A percentile compares a stretch with the other conserved stretches of the same genome.
phyloP scores from a whole-genome alignment of 306 rosid species.

The Ziziphus jujuba region DNA sequence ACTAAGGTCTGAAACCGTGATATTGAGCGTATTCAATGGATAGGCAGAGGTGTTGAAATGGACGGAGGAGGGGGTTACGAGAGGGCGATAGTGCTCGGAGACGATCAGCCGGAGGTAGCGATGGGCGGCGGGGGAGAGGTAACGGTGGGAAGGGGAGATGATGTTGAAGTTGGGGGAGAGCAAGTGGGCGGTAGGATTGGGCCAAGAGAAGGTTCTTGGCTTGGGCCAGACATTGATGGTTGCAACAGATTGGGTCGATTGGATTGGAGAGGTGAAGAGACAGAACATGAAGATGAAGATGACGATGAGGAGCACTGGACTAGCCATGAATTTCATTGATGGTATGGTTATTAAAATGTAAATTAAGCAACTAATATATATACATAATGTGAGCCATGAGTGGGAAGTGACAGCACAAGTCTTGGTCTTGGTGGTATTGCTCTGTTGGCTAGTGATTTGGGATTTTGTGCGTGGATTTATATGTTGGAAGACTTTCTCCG shows the following conservation, averaged over 20 bases:
- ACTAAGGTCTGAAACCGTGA: slow-evolving; percentile 35
- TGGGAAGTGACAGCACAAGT: no score
- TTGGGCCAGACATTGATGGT: slow-evolving; percentile 71
- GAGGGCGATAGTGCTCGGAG: slow-evolving; percentile 63
- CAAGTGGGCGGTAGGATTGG: slow-evolving; percentile 44
- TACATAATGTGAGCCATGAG: no score
- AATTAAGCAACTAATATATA: no score
- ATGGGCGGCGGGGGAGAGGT: slow-evolving; percentile 52
- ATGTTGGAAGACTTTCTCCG: no score
- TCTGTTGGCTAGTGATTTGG: no score
- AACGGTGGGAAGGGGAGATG: slow-evolving; percentile 34
- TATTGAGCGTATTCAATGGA: slow-evolving; percentile 39
- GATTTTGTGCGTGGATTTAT: no score
- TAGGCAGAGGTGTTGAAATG: slow-evolving; percentile 33
- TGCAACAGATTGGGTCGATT: background rate
- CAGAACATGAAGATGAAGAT: background rate
- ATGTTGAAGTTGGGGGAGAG: slow-evolving; percentile 68
- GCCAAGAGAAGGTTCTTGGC: slow-evolving; percentile 63
- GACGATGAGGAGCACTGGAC: background rate
- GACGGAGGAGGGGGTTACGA: slow-evolving; percentile 28
- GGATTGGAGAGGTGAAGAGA: background rate
- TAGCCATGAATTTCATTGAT: no score
- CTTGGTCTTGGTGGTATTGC: no score
- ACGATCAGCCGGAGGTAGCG: slow-evolving; percentile 55
- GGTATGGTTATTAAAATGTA: no score